Percentiles rank a stretch among this genome's conserved stretches.
Conservation (phyloP, 2,329 filamentous ascomycete genomes). For the Bipolaris victoriae region DNA sequence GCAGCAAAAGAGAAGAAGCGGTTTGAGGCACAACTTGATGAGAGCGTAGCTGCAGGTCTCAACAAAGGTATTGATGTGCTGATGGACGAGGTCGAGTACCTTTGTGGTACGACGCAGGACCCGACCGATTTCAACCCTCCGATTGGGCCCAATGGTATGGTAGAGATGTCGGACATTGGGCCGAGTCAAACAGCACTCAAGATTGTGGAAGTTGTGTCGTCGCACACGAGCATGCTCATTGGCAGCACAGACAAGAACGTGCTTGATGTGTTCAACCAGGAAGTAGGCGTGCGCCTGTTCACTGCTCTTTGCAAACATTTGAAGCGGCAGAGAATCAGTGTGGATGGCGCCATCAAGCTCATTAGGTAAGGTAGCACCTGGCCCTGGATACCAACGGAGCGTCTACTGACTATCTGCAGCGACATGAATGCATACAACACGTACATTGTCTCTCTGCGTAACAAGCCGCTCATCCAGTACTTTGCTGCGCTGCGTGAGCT, state of each 20-base stretch:
- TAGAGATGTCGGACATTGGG: conserved; percentile 63
- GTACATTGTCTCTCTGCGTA: conserved; percentile 81
- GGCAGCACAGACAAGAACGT: conserved; percentile 98
- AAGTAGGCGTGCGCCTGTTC: conserved; percentile 92
- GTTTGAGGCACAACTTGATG: conserved; percentile 98
- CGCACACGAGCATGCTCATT: conserved; percentile 89
- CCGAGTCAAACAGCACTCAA: conserved; percentile 79
- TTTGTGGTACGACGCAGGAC: conserved; percentile 85
- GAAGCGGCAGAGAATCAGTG: conserved; percentile 91
- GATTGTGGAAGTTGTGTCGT: conserved; percentile 83
- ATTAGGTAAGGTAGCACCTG: conserved; percentile 64
- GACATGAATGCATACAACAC: conserved; percentile 95
- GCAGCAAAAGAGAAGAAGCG: conserved; percentile 95
- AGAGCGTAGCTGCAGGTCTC: conserved; percentile 90
- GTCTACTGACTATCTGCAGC: conserved; percentile 52
- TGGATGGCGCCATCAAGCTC: conserved; percentile 85
- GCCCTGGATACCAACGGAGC: background rate
- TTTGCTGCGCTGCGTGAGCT: conserved; percentile 91
- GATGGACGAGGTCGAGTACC: conserved; percentile 97
- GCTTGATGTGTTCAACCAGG: conserved; percentile 97
- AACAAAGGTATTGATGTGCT: conserved; percentile 98
- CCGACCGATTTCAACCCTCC: conserved; percentile 89
- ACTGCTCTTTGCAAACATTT: conserved; percentile 94
- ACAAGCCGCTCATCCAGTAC: conserved; percentile 84
- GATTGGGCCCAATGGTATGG: conserved; percentile 42